Conservation (phyloP, 352 stramenopile species). For the Globisporangium splendens region DNA sequence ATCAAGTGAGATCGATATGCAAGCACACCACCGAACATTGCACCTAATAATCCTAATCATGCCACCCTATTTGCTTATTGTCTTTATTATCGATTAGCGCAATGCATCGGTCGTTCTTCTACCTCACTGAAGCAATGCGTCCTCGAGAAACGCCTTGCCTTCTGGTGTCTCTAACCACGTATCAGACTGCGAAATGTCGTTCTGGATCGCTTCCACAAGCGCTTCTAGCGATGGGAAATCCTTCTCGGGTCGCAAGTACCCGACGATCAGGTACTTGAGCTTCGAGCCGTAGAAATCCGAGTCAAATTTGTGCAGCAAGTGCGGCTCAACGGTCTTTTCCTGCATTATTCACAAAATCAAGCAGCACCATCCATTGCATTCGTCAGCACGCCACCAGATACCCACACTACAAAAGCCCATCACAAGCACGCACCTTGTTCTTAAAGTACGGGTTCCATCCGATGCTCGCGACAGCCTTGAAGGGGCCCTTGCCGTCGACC, state of each 20-base stretch:
- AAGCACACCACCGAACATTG: too few relatives aligned
- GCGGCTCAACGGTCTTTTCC: constrained; percentile 96
- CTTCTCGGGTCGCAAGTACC: constrained; percentile 92
- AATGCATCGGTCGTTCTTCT: background rate
- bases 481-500: constrained; percentile 75
- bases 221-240: constrained; percentile 93
- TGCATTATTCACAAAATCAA: constrained; percentile 13
- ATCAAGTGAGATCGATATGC: too few relatives aligned
- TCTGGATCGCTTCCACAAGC: constrained; percentile 91
- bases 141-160: constrained; percentile 43
- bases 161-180: constrained; percentile 59
- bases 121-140: constrained; percentile 39
- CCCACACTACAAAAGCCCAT: background rate
- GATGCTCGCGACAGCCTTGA: constrained; percentile 97
- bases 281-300: constrained; percentile 94
- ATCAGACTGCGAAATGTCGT: constrained; percentile 72
- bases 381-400: background rate
- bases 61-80: background rate
- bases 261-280: constrained; percentile 91
- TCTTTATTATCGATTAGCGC: background rate
- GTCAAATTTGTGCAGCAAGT: constrained; percentile 92
- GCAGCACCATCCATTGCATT: background rate
- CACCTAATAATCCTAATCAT: background rate
- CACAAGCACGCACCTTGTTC: constrained; percentile 64
- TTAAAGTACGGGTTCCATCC: constrained; percentile 95